Base-by-base conservation (phyloP, 768 basidiomycete genomes). In the Phallus indusiatus region DNA sequence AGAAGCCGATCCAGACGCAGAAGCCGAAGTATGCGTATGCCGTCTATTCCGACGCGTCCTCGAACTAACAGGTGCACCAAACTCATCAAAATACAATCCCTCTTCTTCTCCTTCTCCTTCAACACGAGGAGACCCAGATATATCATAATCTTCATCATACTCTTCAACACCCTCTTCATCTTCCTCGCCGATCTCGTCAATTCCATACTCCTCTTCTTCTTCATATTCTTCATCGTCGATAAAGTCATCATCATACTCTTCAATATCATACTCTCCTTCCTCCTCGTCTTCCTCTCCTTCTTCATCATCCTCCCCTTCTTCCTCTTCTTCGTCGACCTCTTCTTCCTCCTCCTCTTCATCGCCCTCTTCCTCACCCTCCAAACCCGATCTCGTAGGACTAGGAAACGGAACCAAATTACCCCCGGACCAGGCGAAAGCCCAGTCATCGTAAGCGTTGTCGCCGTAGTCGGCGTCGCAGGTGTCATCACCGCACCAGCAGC, bases 1-100 rank as follows among this genome's bases (percentile, higher is more conserved):
- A 8, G 90, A 92, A 18, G 83, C 87, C 0, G 88, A 89, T 76
- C 60, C 42, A 42, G 42, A 42, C n/a, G 14, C 42, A 42, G 42
- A 42, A 4, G n/a, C 42, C 9, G 42, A 42, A n/a, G 42, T n/a
- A n/a, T 12, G n/a, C 9, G 42, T 42, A 42, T n/a, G 42, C n/a
- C 42, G 42, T 42, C 42, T 42, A 42, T 11, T 12, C 4, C 42
- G 42, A 42, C 4, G 42, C 72, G 51, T 75, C 72, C 69, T 69
- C 71, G 70, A 73, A 75, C 61, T 65, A 42, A 42, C n/a, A 10
- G 42, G 42, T 12, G 42, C 42, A 12, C 42, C 42, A n/a, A 42
- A 42, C 12, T 42, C 42, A 42, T 42, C 66, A 6, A 69, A 65
- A 56, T 75, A 73, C 63, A 70, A 66, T 55, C 71, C 67, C 33